phyloP scores from a whole-genome alignment of 2,329 filamentous ascomycete species.

The Paraconiothyrium sp. region DNA sequence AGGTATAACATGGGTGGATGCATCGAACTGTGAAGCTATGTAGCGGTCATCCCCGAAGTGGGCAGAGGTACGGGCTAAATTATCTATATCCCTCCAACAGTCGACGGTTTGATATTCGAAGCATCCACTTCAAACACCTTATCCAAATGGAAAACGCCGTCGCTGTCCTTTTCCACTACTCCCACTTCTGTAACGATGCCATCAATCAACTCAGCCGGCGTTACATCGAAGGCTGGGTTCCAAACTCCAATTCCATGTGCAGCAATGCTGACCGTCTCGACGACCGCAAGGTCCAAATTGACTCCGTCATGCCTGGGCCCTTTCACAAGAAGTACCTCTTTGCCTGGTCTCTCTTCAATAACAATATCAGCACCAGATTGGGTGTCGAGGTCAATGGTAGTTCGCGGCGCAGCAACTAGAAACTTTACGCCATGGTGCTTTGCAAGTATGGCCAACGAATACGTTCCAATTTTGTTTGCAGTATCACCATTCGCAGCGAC shows the following conservation, averaged over 20 bases:
- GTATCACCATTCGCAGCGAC: constrained; percentile 97
- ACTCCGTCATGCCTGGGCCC: constrained; percentile 76
- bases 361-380: constrained; percentile 80
- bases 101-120: constrained; percentile 40
- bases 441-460: constrained; percentile 89
- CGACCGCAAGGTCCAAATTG: constrained; percentile 68
- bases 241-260: constrained; percentile 81
- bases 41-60: background rate
- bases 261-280: constrained; percentile 81
- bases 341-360: constrained; percentile 85
- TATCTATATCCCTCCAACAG: constrained; percentile 42
- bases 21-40: background rate
- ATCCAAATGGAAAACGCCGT: constrained; percentile 73
- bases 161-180: constrained; percentile 77
- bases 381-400: constrained; percentile 88
- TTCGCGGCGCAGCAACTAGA: constrained; percentile 91
- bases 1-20: background rate
- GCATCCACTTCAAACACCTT: constrained; percentile 49
- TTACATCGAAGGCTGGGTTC: constrained; percentile 98
- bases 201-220: constrained; percentile 87
- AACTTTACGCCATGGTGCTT: constrained; percentile 91
- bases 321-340: constrained; percentile 85
- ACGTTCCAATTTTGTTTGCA: constrained; percentile 98
- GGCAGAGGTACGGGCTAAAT: background rate
- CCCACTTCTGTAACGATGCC: constrained; percentile 93